A percentile compares a stretch with the other conserved stretches of the same genome.
These are phyloP conservation scores for Colletotrichum trifolii DNA, from an alignment of 2,329 filamentous ascomycete species.

Conservation along the genomic window DNA sequence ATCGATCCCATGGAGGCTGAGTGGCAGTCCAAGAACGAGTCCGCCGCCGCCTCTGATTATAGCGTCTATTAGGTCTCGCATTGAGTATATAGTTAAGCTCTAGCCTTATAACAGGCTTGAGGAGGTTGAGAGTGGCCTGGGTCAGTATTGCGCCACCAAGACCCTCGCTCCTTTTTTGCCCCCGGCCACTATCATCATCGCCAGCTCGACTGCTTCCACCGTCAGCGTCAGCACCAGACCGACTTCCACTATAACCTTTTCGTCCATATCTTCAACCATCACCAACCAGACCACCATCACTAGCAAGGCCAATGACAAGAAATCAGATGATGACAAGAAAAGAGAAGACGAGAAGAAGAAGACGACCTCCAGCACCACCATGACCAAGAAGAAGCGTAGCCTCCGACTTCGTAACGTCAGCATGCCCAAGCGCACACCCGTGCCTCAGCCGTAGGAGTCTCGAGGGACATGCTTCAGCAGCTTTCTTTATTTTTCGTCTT, in stretches of 20 bases:
- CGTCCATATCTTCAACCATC: not conserved
- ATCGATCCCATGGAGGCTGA: constrained; percentile 50
- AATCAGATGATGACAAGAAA: constrained; percentile 1
- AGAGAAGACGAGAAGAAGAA: constrained; percentile 8
- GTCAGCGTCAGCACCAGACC: not conserved
- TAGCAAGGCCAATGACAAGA: constrained; percentile 6
- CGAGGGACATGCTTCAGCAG: not conserved
- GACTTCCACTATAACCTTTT: not conserved
- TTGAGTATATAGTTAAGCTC: constrained; percentile 46
- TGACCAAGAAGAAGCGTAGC: constrained; percentile 17
- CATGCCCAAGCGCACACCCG: constrained; percentile 24
- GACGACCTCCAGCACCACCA: constrained; percentile 10
- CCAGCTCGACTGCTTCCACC: not conserved
- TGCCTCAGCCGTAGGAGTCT: not conserved
- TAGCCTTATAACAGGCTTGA: constrained; percentile 48
- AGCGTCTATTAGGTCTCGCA: constrained; percentile 43
- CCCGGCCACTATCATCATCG: not conserved
- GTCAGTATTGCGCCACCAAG: constrained; percentile 45
- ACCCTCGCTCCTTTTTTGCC: not conserved
- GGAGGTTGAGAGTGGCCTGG: constrained; percentile 44
- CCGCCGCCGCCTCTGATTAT: constrained; percentile 40
- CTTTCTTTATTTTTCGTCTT: too few species aligned
- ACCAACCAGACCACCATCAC: constrained; percentile 4
- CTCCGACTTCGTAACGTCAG: constrained; percentile 22
- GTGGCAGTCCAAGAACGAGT: constrained; percentile 47